Percentiles rank a stretch among this genome's conserved stretches.
phyloP scores from a whole-genome alignment of 768 basidiomycete genomes.

The Tylopilus subfusipes region DNA sequence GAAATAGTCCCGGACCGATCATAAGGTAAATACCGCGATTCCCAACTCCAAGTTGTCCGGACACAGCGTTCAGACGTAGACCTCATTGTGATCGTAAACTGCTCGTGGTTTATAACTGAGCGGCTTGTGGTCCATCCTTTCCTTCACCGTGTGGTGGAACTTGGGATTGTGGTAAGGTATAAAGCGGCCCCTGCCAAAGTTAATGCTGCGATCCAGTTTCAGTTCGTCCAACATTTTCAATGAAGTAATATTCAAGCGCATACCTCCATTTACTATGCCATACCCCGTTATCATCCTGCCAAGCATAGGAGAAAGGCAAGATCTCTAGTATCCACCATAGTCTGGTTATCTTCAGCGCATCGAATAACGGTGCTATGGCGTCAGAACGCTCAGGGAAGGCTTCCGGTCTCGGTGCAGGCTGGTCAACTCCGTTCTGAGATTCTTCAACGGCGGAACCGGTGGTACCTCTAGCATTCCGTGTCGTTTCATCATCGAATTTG shows the following conservation, averaged over 20 bases:
- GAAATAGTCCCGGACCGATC: not conserved
- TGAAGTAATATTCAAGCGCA: conserved; percentile 21
- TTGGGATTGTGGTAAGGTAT: conserved; percentile 46
- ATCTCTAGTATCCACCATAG: conserved; percentile 77
- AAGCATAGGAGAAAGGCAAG: conserved; percentile 48
- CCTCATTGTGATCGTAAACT: conserved; percentile 42
- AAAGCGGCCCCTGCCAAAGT: conserved; percentile 55
- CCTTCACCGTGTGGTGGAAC: conserved; percentile 63
- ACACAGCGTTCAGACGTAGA: conserved; percentile 37
- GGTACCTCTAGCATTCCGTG: not conserved
- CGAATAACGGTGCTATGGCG: conserved; percentile 51
- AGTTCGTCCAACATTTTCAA: not conserved
- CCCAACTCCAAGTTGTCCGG: not conserved
- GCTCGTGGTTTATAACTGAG: conserved; percentile 61
- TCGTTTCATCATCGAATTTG: not conserved
- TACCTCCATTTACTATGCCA: conserved; percentile 60
- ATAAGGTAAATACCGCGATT: not conserved
- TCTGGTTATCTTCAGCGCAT: conserved; percentile 41
- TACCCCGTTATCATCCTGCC: conserved; percentile 51
- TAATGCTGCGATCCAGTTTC: conserved; percentile 21
- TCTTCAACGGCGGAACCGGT: not conserved
- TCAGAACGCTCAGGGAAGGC: conserved; percentile 16
- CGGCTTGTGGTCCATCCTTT: conserved; percentile 46
- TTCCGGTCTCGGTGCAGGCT: not conserved
- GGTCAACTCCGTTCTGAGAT: not conserved